Conservation (phyloP, 176 grass and related monocot genomes). For the Zoysia japonica region DNA sequence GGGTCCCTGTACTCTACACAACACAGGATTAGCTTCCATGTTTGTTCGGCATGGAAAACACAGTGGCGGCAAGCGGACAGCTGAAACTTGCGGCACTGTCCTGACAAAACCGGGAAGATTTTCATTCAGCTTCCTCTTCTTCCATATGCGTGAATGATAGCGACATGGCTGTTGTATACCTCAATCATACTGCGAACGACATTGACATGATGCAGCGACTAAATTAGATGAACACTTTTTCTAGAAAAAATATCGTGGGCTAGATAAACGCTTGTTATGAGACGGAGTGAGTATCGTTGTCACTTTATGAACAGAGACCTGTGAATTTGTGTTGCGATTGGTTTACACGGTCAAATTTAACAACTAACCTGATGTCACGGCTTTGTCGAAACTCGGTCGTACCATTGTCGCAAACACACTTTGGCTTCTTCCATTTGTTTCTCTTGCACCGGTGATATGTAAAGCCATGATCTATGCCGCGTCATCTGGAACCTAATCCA, state of each 20-base stretch:
- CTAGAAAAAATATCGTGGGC: too few species aligned
- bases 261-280: too few species aligned
- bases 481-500: constrained; percentile 53
- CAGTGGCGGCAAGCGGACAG: constrained; percentile 20
- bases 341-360: constrained; percentile 44
- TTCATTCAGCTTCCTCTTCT: neutral
- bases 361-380: constrained; percentile 29
- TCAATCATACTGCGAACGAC: constrained; percentile 38
- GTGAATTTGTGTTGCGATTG: constrained; percentile 15
- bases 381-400: constrained; percentile 29
- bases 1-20: constrained; percentile 40
- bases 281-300: neutral
- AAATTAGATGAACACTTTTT: too few species aligned
- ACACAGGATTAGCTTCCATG: constrained; percentile 23
- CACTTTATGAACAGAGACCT: constrained; percentile 24
- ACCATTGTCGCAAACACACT: constrained; percentile 23
- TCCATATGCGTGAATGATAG: neutral
- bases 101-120: constrained; percentile 20
- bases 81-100: constrained; percentile 30
- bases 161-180: neutral
- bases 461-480: constrained; percentile 43
- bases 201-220: constrained; percentile 26
- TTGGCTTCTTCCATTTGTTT: constrained; percentile 45
- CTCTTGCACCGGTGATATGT: constrained; percentile 30
- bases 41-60: constrained; percentile 38